Conservation (phyloP, 768 basidiomycete species). For the Russula dissimulans region DNA sequence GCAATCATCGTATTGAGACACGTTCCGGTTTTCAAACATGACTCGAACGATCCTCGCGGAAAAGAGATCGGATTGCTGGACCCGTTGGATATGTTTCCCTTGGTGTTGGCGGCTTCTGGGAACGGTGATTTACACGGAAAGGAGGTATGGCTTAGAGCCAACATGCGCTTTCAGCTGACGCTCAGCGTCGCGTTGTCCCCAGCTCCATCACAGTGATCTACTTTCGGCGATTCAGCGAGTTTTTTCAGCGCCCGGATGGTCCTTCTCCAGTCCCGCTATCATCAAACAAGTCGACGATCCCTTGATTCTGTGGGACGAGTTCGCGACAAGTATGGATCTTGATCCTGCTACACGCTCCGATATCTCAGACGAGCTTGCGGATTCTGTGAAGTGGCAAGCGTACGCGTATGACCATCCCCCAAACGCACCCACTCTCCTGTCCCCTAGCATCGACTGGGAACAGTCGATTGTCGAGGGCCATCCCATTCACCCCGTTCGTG, state of each 20-base stretch:
- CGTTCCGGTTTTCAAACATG: constrained; percentile 38
- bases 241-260: constrained; percentile 1
- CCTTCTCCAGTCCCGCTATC: background rate
- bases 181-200: background rate
- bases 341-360: constrained; percentile 29
- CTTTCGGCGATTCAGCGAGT: background rate
- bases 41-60: constrained; percentile 25
- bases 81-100: constrained; percentile 44
- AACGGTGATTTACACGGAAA: constrained; percentile 21
- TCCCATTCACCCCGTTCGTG: constrained; percentile 46
- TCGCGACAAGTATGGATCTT: constrained; percentile 30
- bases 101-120: constrained; percentile 29
- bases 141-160: background rate
- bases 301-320: constrained; percentile 37
- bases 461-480: constrained; percentile 54
- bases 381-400: constrained; percentile 47
- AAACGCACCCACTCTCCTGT: constrained; percentile 34
- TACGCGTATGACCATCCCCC: constrained; percentile 45
- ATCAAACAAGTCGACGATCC: constrained; percentile 23
- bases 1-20: constrained; percentile 40
- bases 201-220: background rate
- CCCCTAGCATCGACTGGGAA: constrained; percentile 49
- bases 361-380: constrained; percentile 39
- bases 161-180: background rate
- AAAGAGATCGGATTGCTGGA: constrained; percentile 42